Conservation (phyloP, 2,329 filamentous ascomycete species). For the Aspergillus aculeatinus region DNA sequence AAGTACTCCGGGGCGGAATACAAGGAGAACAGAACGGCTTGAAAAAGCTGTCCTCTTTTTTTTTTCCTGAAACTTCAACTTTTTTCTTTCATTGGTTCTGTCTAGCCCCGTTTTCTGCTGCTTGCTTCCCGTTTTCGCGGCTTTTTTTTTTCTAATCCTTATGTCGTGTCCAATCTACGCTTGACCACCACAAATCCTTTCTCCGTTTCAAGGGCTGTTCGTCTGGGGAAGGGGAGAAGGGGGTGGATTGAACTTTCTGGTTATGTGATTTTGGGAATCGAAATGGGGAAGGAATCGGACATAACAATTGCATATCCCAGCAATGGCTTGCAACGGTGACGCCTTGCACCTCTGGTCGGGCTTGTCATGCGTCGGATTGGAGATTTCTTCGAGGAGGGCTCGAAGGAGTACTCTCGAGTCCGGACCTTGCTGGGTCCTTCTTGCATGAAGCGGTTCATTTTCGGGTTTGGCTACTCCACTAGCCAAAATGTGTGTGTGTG, state of each 20-base stretch:
- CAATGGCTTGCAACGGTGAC: not conserved
- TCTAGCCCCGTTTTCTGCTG: not conserved
- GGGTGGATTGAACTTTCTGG: no score
- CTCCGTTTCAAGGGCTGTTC: no score
- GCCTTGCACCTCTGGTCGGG: no score
- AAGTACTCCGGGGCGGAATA: conserved; percentile 40
- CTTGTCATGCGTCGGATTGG: no score
- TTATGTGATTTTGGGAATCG: no score
- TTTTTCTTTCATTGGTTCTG: not conserved
- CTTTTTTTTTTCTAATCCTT: no score
- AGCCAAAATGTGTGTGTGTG: not conserved
- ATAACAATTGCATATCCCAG: not conserved
- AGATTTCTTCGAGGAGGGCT: not conserved
- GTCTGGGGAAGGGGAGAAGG: no score
- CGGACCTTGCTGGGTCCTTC: not conserved
- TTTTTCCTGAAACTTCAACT: not conserved
- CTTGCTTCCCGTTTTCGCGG: no score
- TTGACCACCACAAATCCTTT: no score
- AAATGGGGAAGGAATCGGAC: no score
- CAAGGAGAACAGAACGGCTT: conserved; percentile 3
- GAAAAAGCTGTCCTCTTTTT: not conserved
- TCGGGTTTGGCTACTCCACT: not conserved
- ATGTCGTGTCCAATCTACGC: no score
- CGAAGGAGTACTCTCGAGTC: not conserved
- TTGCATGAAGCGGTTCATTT: conserved; percentile 22